Evolutionary conservation across 164 flowering plant species (phyloP), one percentile per base, ranked within the genome.

Genomic region (Litsea cubeba): DNA sequence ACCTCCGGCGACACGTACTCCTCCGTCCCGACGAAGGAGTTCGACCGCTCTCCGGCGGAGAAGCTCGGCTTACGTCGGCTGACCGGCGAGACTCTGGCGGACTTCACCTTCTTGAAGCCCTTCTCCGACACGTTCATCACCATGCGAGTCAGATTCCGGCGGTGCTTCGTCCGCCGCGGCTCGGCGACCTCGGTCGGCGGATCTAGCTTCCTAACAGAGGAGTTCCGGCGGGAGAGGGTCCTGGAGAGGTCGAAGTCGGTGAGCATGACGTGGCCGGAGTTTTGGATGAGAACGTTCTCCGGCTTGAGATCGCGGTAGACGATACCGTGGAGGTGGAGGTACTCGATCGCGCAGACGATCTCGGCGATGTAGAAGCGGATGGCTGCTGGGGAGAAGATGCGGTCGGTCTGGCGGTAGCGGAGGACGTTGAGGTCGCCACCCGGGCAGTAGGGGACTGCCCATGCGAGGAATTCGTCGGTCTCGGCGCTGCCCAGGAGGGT

Each of bases 1-100:
- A 95, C 89, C 80, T 94, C 98, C 68, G 97, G 98, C 32, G 98
- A 72, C 4, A 94, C 89, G 85, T 94, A 92, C 82, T 95, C 99
- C 68, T 92, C 97, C 28, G 98, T 95, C 0, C 99, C 97, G 1
- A 83, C 85, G 50, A 83, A 83, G 67, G 83, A 83, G 76, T 81
- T 76, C 54, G 85, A 75, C 74, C 82, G 77, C 69, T 81, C 82
- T 1, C 82, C 84, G 60, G 40, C 28, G 7, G 78, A 12, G 69
- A 81, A 79, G 69, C 77, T 75, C 71, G 73, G 63, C 35, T 62
- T 77, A 69, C 78, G 76, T 14, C 84, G 81, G 60, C 85, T 85
- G 76, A 90, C 88, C 1, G 98, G 98, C 58, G 90, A 88, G 51
- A 94, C 97, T 2, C 97, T 83, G 0, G 97, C 96, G 1, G 93